Evolutionary conservation across 2,329 filamentous ascomycete species (phyloP).

Genomic region (Lasiodiplodia theobromae): DNA sequence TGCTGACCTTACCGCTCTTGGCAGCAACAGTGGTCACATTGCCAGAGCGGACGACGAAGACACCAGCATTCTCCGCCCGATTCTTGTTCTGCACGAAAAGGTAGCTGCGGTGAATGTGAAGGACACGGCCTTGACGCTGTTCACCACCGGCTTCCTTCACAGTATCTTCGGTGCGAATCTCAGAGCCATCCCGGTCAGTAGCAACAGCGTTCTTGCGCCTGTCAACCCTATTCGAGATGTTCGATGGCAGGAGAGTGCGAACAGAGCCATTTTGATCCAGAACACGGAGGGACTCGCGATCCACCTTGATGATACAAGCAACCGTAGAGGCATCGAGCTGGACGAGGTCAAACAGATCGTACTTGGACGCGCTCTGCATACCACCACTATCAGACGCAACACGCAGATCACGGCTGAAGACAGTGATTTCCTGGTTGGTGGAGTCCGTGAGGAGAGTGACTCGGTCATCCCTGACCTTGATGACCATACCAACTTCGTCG

Average conservation of each 20-base stretch:
- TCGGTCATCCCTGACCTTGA: conserved; percentile 88
- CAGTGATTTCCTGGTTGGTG: conserved; percentile 90
- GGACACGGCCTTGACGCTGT: conserved; percentile 83
- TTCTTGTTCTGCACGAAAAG: conserved; percentile 88
- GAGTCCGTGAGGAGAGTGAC: conserved; percentile 94
- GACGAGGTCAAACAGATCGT: conserved; percentile 90
- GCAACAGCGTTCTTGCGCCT: conserved; percentile 85
- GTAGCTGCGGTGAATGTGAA: conserved; percentile 93
- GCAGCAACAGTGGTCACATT: conserved; percentile 93
- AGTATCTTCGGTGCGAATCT: conserved; percentile 89
- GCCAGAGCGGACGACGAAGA: conserved; percentile 85
- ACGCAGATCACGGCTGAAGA: conserved; percentile 96
- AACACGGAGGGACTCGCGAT: conserved; percentile 88
- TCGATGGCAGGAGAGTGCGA: conserved; percentile 84
- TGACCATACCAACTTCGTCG: conserved; percentile 96
- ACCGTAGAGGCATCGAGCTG: conserved; percentile 93
- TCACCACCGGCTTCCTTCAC: conserved; percentile 91
- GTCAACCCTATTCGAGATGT: conserved; percentile 88
- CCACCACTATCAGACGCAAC: conserved; percentile 92
- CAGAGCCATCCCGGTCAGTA: conserved; percentile 89
- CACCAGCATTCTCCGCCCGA: conserved; percentile 83
- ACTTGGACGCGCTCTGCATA: conserved; percentile 84
- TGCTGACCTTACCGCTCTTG: conserved; percentile 82
- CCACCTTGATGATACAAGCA: conserved; percentile 91
- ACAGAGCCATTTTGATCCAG: conserved; percentile 89